Conservation (phyloP, 1,139 yeast species). For the Geotrichum siamense region DNA sequence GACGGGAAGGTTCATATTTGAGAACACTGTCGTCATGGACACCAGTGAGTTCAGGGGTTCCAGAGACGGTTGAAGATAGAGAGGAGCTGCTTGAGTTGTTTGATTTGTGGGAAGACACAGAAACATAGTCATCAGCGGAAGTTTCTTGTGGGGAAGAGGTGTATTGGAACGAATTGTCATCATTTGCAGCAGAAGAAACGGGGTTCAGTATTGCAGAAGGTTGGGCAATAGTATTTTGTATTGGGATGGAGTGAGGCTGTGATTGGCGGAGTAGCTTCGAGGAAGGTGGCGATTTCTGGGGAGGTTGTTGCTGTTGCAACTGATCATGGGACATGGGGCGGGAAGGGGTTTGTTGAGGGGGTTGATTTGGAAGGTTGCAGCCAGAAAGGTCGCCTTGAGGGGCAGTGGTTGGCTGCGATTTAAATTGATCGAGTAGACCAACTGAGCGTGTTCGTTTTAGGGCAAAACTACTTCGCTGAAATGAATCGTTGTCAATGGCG, state of each 20-base stretch:
- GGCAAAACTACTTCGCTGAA: slow-evolving; percentile 64
- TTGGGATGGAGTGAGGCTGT: neutral
- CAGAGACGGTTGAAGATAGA: slow-evolving; percentile 19
- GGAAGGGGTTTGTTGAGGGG: neutral
- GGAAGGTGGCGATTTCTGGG: neutral
- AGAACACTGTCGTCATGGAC: slow-evolving; percentile 75
- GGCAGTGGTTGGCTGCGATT: slow-evolving; percentile 21
- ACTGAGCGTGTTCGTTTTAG: slow-evolving; percentile 77
- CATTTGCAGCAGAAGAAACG: neutral
- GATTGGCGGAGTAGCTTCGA: neutral
- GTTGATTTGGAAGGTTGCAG: slow-evolving; percentile 26
- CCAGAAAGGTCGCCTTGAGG: slow-evolving; percentile 30
- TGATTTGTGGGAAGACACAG: slow-evolving; percentile 2
- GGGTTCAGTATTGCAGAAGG: neutral
- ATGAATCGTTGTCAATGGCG: slow-evolving; percentile 65
- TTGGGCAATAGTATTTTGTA: neutral
- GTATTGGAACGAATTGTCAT: slow-evolving; percentile 1
- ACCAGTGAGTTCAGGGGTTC: slow-evolving; percentile 36
- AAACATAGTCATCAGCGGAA: slow-evolving; percentile 11
- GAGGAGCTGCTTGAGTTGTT: slow-evolving; percentile 5
- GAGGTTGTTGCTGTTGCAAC: slow-evolving; percentile 5
- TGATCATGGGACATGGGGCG: slow-evolving; percentile 15
- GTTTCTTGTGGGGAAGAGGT: slow-evolving; percentile 17
- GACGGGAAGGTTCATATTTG: slow-evolving; percentile 72
- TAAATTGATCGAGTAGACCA: slow-evolving; percentile 68